Conservation (phyloP, 495 filamentous ascomycete genomes). For the Penicillium nucicola region DNA sequence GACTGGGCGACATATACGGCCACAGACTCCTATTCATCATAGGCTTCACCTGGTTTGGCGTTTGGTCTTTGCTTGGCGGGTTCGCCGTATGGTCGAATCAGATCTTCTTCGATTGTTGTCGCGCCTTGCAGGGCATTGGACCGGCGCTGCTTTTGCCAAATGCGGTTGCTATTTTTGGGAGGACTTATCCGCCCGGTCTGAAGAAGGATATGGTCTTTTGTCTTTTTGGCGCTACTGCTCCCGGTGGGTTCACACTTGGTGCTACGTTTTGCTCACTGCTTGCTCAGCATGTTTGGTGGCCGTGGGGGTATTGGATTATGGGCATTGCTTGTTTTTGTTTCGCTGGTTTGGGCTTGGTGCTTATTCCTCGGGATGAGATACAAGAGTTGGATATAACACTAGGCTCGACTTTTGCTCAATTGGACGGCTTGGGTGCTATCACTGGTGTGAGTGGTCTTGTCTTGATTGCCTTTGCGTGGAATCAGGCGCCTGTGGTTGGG, state of each 20-base stretch:
- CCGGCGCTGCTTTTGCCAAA: slow-evolving; percentile 50
- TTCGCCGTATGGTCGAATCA: slow-evolving; percentile 32
- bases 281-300: slow-evolving; percentile 51
- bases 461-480: slow-evolving; percentile 61
- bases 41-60: slow-evolving; percentile 57
- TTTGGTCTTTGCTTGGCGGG: slow-evolving; percentile 59
- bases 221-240: slow-evolving; percentile 59
- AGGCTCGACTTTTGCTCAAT: slow-evolving; percentile 1
- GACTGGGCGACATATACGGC: slow-evolving; percentile 63
- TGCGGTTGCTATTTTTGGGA: slow-evolving; percentile 43
- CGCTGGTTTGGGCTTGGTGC: slow-evolving; percentile 36
- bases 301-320: slow-evolving; percentile 62
- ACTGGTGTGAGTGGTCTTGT: slow-evolving; percentile 54
- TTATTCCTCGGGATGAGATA: slow-evolving; percentile 41
- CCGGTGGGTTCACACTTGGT: slow-evolving; percentile 57
- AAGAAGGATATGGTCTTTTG: slow-evolving; percentile 59
- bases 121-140: slow-evolving; percentile 52
- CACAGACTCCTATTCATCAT: slow-evolving; percentile 56
- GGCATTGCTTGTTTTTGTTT: slow-evolving; percentile 45
- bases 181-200: slow-evolving; percentile 37
- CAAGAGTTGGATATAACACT: not conserved
- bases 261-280: slow-evolving; percentile 34
- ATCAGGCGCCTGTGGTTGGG: slow-evolving; percentile 56
- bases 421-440: slow-evolving; percentile 39
- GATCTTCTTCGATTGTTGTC: slow-evolving; percentile 40